Evolutionary conservation across 1,284 basidiomycete species (phyloP), one percentile per base, ranked within the genome.

Genomic region (Malassezia pachydermatis): DNA sequence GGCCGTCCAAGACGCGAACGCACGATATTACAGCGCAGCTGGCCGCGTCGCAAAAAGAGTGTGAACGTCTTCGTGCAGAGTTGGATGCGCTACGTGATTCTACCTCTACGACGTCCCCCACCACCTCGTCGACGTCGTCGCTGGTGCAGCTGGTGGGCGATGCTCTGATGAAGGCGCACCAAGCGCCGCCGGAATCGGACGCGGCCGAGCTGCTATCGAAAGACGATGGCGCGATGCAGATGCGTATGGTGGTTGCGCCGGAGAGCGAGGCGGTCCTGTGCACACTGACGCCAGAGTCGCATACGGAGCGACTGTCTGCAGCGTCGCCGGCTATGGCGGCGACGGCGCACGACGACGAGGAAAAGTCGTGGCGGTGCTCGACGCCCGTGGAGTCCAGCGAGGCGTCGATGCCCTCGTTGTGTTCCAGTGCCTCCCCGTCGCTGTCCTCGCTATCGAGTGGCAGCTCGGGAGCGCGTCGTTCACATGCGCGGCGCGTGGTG

Each of bases 361-460:
- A 25, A 16, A 46, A 46, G 45, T 25, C 20, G 22, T 38, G 30
- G 45, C 36, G 45, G 19, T 39, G 36, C 23, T 35, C 36, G 9
- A 46, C 45, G 28, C 45, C 43, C n/a, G 27, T 33, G 10, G 49
- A 45, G n/a, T 22, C 34, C 10, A 52, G 50, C 27, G 50, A 52
- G 10, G 42, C 39, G 19, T 52, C 50, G n/a, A 7, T 47, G 27
- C 50, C 50, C 14, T 52, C 50, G 33, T 41, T 52, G 13, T 34
- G 39, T 13, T 45, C 50, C 9, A 35, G 32, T 14, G 43, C 36
- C 10, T 51, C 48, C 19, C 48, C 48, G 16, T 33, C 50, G 34
- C 37, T 36, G 17, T 45, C 42, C 10, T 42, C 44, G 20, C 22
- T 41, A 22, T 52, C 50, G 32, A 14, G 38, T 13, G 33, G 30